Percentiles rank a stretch among this genome's conserved stretches.
These are phyloP conservation scores for Globisporangium rhizosaccharum DNA, from an alignment of 352 stramenopile species.

Conservation along the genomic window DNA sequence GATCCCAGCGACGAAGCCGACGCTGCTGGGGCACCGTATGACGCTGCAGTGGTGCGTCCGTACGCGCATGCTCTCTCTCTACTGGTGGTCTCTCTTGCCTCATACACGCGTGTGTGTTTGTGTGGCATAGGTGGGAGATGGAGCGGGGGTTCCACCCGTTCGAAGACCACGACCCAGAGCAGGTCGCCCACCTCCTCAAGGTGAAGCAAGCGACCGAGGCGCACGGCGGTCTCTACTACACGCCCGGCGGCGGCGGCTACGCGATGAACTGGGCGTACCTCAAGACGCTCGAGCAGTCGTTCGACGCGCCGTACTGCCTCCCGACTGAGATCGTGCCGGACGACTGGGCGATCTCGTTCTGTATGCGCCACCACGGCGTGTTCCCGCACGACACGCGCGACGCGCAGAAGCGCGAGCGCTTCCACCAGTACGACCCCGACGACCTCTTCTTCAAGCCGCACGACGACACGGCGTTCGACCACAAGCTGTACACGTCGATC, in stretches of 20 bases:
- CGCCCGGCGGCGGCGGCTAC: slow-evolving; percentile 72
- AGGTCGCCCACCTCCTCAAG: slow-evolving; percentile 42
- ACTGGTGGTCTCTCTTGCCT: neutral
- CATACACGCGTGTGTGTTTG: neutral
- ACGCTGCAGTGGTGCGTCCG: slow-evolving; percentile 68
- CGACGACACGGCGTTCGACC: slow-evolving; percentile 69
- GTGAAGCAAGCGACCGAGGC: slow-evolving; percentile 40
- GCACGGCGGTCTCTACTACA: slow-evolving; percentile 77
- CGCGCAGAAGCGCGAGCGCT: slow-evolving; percentile 57
- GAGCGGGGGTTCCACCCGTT: slow-evolving; percentile 63
- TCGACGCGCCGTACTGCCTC: slow-evolving; percentile 73
- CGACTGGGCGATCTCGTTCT: slow-evolving; percentile 87
- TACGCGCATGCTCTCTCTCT: neutral
- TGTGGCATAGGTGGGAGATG: slow-evolving; percentile 55
- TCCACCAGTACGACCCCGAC: slow-evolving; percentile 82
- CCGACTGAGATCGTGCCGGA: slow-evolving; percentile 66
- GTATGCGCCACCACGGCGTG: slow-evolving; percentile 70
- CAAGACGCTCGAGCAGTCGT: slow-evolving; percentile 52
- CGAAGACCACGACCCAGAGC: slow-evolving; percentile 51
- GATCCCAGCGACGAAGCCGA: slow-evolving; percentile 30
- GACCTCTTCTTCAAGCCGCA: slow-evolving; percentile 59
- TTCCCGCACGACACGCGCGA: slow-evolving; percentile 73
- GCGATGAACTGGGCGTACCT: slow-evolving; percentile 83
- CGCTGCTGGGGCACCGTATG: slow-evolving; percentile 79
- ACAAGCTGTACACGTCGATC: slow-evolving; percentile 66